These are phyloP conservation scores for Trypanosoma scelopori DNA, from an alignment of 208 protist genomes.

Conservation along the genomic window DNA sequence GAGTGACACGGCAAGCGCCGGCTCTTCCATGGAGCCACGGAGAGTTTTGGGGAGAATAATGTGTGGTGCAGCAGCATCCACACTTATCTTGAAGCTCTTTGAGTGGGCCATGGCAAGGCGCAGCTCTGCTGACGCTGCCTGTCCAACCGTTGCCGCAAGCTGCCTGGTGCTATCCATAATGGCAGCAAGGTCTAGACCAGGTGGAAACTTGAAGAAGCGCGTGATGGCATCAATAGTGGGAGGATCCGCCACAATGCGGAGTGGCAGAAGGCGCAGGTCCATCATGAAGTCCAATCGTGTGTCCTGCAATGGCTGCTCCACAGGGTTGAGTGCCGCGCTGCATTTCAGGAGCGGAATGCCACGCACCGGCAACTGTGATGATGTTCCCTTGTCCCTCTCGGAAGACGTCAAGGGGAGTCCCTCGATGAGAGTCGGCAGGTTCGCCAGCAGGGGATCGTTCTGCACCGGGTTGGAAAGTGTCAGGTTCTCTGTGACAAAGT, in stretches of 20 bases:
- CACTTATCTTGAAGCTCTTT: conserved; percentile 64
- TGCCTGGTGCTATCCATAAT: conserved; percentile 44
- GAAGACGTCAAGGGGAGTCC: conserved; percentile 19
- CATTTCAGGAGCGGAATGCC: conserved; percentile 58
- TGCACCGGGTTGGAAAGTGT: conserved; percentile 60
- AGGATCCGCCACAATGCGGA: conserved; percentile 76
- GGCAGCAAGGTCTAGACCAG: conserved; percentile 53
- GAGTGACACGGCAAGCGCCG: conserved; percentile 66
- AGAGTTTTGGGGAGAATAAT: conserved; percentile 70
- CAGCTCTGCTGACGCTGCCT: conserved; percentile 63
- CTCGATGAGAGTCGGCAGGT: conserved; percentile 39
- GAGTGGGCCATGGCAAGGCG: conserved; percentile 50
- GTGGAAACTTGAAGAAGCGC: conserved; percentile 65
- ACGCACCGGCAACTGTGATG: conserved; percentile 1
- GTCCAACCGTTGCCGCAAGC: conserved; percentile 54
- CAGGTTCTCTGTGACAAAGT: conserved; percentile 65
- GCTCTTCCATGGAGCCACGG: conserved; percentile 33
- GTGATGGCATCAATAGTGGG: conserved; percentile 51
- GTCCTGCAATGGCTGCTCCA: conserved; percentile 63
- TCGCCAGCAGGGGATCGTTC: conserved; percentile 15
- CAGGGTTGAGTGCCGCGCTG: conserved; percentile 54
- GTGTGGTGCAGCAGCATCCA: conserved; percentile 76
- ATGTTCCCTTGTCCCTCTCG: conserved; percentile 19
- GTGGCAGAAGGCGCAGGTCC: conserved; percentile 63
- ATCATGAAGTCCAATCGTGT: conserved; percentile 68